Conservation (phyloP, 169 alveolate species). For the Plasmodium vivax region DNA sequence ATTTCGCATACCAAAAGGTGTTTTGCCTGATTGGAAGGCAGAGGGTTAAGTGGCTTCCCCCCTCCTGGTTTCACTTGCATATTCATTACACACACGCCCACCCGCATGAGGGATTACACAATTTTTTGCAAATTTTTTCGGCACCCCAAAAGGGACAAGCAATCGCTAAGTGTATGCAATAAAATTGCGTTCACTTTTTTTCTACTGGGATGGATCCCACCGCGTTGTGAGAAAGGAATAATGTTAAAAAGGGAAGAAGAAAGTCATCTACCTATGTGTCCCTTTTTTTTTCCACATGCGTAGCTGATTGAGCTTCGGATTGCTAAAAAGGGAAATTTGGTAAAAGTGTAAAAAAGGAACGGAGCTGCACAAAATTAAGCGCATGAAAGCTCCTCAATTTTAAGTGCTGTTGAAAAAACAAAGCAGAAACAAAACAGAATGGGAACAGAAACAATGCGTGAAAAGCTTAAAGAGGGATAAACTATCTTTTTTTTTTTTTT, state of each 20-base stretch:
- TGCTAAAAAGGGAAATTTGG: not conserved
- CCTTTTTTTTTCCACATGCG: not conserved
- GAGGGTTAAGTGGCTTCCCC: not conserved
- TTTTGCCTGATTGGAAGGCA: not conserved
- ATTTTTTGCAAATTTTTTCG: not conserved
- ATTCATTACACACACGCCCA: not conserved
- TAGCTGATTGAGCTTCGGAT: not conserved
- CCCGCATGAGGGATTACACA: not conserved
- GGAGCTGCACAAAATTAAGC: not conserved
- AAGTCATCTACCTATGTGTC: not conserved
- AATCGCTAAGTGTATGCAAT: not conserved
- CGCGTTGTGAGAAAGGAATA: not conserved
- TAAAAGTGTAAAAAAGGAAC: not conserved
- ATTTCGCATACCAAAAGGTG: not conserved
- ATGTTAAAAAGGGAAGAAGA: not conserved
- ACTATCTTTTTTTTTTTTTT: constrained; percentile 2
- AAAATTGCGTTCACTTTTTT: not conserved
- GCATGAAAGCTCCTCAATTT: not conserved
- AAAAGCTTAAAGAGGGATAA: constrained; percentile 1
- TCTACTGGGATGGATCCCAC: not conserved
- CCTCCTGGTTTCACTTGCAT: not conserved
- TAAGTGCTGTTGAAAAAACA: not conserved
- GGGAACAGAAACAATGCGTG: constrained; percentile 17
- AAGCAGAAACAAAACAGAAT: constrained; percentile 3
- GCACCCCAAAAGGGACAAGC: not conserved